Evolutionary conservation across 1,139 yeast genomes (phyloP).

Genomic region (Candida smagusa): DNA sequence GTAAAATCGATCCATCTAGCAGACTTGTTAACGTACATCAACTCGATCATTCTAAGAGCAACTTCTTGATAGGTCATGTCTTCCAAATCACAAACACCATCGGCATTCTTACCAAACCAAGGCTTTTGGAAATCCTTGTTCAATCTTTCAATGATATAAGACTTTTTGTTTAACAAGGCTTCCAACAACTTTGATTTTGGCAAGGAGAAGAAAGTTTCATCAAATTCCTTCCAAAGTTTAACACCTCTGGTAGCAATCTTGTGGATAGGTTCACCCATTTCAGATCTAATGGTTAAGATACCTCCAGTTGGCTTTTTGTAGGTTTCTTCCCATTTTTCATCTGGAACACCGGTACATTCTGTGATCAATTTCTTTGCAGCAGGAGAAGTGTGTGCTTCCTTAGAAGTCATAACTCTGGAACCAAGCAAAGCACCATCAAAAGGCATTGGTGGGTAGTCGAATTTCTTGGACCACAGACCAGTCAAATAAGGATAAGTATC

Average conservation of each 20-base stretch:
- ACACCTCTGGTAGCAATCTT: constrained; percentile 98
- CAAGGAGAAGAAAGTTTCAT: constrained; percentile 84
- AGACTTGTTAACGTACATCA: constrained; percentile 80
- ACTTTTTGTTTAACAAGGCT: constrained; percentile 78
- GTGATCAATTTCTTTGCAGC: constrained; percentile 94
- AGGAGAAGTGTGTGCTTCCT: constrained; percentile 91
- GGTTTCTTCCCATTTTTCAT: constrained; percentile 86
- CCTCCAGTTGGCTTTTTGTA: constrained; percentile 97
- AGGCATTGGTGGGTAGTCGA: constrained; percentile 97
- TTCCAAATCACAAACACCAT: constrained; percentile 85
- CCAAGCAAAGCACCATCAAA: constrained; percentile 97
- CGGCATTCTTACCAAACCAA: constrained; percentile 82
- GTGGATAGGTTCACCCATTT: constrained; percentile 99
- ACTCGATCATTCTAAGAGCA: constrained; percentile 80
- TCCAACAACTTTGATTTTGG: constrained; percentile 88
- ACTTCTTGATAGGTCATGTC: constrained; percentile 96
- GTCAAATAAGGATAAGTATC: constrained; percentile 97
- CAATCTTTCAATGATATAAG: constrained; percentile 76
- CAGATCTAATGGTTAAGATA: constrained; percentile 90
- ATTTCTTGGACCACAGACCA: constrained; percentile 88
- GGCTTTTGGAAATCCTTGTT: constrained; percentile 97
- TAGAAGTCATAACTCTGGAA: constrained; percentile 95
- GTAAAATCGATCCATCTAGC: constrained; percentile 85
- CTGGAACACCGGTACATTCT: constrained; percentile 85
- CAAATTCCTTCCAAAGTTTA: constrained; percentile 93